These are phyloP conservation scores for Aspergillus carlsbadensis DNA, from an alignment of 495 filamentous ascomycete species.

Conservation along the genomic window DNA sequence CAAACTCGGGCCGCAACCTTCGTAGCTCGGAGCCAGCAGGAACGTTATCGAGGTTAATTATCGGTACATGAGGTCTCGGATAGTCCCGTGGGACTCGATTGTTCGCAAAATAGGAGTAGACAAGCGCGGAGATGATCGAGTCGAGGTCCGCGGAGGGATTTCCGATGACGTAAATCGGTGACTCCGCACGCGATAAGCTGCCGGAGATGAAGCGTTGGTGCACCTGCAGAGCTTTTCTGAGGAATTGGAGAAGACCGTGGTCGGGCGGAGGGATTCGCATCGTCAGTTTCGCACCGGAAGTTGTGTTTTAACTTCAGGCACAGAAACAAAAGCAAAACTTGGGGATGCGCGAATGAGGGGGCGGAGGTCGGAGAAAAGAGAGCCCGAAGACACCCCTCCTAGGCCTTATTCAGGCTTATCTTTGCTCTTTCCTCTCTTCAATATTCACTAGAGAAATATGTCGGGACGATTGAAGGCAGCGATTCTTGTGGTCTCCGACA, in stretches of 20 bases:
- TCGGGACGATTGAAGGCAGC: conserved; percentile 45
- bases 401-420: neutral
- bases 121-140: conserved; percentile 80
- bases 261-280: neutral
- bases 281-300: neutral
- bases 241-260: conserved; percentile 37
- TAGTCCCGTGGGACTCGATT: conserved; percentile 22
- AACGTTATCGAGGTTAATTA: conserved; percentile 70
- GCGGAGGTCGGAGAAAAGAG: conserved; percentile 1
- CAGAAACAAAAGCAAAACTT: neutral
- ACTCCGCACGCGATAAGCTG: conserved; percentile 21
- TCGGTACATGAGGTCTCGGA: conserved; percentile 67
- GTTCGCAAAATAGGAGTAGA: conserved; percentile 78
- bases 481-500: conserved; percentile 89
- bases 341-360: neutral
- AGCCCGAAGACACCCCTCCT: neutral
- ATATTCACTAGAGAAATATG: conserved; percentile 15
- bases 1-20: conserved; percentile 76
- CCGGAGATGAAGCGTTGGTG: conserved; percentile 36
- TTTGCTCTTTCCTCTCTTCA: neutral
- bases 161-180: conserved; percentile 47
- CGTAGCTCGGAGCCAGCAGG: conserved; percentile 55
- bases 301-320: neutral
- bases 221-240: conserved; percentile 34
- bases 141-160: conserved; percentile 73